Evolutionary conservation across 83 land plant genomes (phyloP), one percentile per base, ranked within the genome.

Genomic region (Isoetes engelmannii): DNA sequence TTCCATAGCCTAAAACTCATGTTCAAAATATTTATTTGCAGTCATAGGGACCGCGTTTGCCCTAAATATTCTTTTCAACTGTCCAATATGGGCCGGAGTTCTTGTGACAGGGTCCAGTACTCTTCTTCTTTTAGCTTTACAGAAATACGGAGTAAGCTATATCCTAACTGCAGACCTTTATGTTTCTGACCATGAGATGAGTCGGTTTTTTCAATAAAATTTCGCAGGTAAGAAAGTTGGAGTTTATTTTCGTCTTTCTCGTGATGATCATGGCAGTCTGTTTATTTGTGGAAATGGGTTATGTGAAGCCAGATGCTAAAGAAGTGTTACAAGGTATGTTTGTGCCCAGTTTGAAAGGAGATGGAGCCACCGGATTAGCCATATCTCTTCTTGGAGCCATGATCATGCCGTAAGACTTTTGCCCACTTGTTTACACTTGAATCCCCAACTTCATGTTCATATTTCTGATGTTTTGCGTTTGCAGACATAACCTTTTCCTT

Each of bases 331-430:
- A 79, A 50, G 95, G 95, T 1, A 73, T 90, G 19, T 87, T 87
- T 72, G 79, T 90, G 53, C 92, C 92, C 4, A 77, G 79, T 69
- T 79, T 85, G 8, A 82, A 83, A 73, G 92, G 92, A 47, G 65
- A 68, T 72, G 95, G 95, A 18, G 86, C 95, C 48, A 87, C 85
- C 63, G 89, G 80, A 5, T 81, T 83, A 47, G 95, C 92, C 0
- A 85, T 90, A 63, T 89, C 93, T 18, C 89, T 89, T 19, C 86
- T 89, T 78, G 93, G 93, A 56, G 93, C 93, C 19, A 86, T 90
- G 95, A 85, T 90, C 59, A 90, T 90, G 96, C 96, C 92, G 92
- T 89, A 81, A 65, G 95, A 76, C 47, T 3, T 4, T 73, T n/a
- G n/a, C n/a, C n/a, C n/a, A n/a, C n/a, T n/a, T n/a, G n/a, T n/a